Percentiles rank a stretch among this genome's conserved stretches.
Evolutionary conservation across 805 yeast genomes (phyloP).

Genomic region (Candida germanica): DNA sequence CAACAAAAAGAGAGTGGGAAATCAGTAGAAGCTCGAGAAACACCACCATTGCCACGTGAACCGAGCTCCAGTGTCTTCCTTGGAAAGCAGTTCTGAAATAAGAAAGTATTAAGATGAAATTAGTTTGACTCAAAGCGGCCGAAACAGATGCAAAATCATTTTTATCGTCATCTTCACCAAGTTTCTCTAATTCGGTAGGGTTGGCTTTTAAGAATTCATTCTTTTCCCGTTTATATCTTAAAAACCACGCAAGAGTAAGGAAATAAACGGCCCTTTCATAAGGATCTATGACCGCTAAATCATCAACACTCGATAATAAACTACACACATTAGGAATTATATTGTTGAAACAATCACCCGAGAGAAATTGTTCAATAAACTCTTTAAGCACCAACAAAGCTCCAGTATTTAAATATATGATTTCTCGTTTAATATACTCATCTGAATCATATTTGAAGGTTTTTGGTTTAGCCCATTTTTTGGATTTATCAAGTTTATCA

Average conservation of each 20-base stretch:
- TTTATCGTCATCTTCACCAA: conserved; percentile 24
- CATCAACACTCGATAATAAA: conserved; percentile 32
- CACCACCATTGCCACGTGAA: conserved; percentile 68
- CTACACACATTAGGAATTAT: conserved; percentile 52
- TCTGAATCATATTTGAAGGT: conserved; percentile 41
- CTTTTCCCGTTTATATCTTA: conserved; percentile 55
- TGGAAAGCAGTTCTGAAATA: conserved; percentile 43
- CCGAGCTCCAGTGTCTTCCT: conserved; percentile 51
- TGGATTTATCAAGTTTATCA: conserved; percentile 61
- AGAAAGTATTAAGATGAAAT: conserved; percentile 51
- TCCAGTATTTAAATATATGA: conserved; percentile 28
- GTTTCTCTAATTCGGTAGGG: conserved; percentile 7
- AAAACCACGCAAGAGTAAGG: conserved; percentile 69
- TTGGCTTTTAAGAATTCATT: conserved; percentile 9
- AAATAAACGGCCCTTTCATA: conserved; percentile 48
- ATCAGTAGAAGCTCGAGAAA: conserved; percentile 60
- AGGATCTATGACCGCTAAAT: conserved; percentile 28
- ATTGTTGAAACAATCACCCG: conserved; percentile 74
- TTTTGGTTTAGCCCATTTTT: conserved; percentile 56
- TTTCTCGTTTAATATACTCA: conserved; percentile 23
- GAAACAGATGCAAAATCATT: conserved; percentile 46
- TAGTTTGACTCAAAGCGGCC: conserved; percentile 57
- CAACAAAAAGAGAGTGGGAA: conserved; percentile 40
- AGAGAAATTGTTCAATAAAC: conserved; percentile 49
- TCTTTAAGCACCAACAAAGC: conserved; percentile 38